Evolutionary conservation across 805 yeast genomes (phyloP).

Genomic region (Dipodascus geniculatus): DNA sequence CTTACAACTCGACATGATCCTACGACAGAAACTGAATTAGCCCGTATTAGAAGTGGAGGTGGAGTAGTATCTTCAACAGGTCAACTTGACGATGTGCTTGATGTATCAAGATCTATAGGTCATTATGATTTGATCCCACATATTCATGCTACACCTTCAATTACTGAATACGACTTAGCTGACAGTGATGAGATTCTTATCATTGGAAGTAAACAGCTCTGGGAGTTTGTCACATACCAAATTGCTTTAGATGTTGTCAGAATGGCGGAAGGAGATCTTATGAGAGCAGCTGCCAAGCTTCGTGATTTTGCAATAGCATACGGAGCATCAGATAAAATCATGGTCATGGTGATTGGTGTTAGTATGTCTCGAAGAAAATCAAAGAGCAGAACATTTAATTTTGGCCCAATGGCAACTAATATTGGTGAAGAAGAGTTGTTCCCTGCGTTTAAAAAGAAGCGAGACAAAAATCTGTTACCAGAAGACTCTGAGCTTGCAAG

Average conservation of each 20-base stretch:
- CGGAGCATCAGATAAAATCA: conserved; percentile 69
- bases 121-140: conserved; percentile 78
- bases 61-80: conserved; percentile 83
- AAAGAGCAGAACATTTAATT: conserved; percentile 6
- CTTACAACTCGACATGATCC: conserved; percentile 79
- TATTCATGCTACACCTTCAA: conserved; percentile 78
- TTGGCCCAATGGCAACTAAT: conserved; percentile 6
- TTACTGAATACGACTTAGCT: conserved; percentile 46
- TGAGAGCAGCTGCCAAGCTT: conserved; percentile 83
- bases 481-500: conserved; percentile 75
- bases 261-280: conserved; percentile 63
- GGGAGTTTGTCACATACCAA: conserved; percentile 77
- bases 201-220: conserved; percentile 69
- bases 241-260: conserved; percentile 85
- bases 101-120: conserved; percentile 86
- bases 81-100: conserved; percentile 68
- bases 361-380: conserved; percentile 13
- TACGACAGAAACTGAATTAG: conserved; percentile 50
- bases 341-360: conserved; percentile 66
- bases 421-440: conserved; percentile 22
- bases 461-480: conserved; percentile 40
- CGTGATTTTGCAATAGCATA: conserved; percentile 92
- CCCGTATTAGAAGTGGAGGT: conserved; percentile 79
- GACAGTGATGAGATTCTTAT: conserved; percentile 76
- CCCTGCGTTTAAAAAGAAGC: conserved; percentile 29